These are phyloP conservation scores for Hordeum marinum DNA, from an alignment of 176 grass and related monocot species.

Conservation along the genomic window DNA sequence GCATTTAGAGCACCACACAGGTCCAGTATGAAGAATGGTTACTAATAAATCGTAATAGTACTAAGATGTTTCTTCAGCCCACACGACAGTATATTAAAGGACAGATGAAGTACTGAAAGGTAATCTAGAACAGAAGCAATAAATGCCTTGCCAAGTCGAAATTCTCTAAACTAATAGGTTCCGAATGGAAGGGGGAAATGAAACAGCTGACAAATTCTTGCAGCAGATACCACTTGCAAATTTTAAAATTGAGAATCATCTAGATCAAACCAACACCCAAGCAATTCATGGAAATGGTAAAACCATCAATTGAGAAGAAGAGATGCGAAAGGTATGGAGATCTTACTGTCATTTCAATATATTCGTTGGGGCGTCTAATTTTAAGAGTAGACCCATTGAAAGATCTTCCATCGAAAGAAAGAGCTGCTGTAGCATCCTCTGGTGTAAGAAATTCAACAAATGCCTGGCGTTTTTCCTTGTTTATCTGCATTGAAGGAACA, in stretches of 20 bases:
- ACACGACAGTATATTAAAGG: not conserved
- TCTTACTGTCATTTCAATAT: constrained; percentile 87
- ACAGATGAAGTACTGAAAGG: not conserved
- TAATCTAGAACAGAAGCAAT: not conserved
- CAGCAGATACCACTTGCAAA: not conserved
- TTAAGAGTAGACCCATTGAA: constrained; percentile 70
- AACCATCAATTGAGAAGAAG: constrained; percentile 6
- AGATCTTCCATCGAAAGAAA: constrained; percentile 82
- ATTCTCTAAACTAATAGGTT: constrained; percentile 2
- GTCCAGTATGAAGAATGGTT: not conserved
- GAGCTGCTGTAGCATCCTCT: constrained; percentile 83
- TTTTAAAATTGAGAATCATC: not conserved
- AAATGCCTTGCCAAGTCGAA: not conserved
- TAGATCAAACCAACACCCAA: constrained; percentile 4
- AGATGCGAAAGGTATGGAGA: constrained; percentile 18
- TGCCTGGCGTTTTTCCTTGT: constrained; percentile 86
- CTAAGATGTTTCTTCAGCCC: constrained; percentile 6
- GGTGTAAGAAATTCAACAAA: constrained; percentile 98
- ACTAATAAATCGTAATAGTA: not conserved
- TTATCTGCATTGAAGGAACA: constrained; percentile 62
- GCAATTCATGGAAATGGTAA: constrained; percentile 10
- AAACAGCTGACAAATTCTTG: not conserved
- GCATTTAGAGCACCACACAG: constrained; percentile 3
- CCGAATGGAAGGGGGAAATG: not conserved
- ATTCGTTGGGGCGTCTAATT: constrained; percentile 89